Conservation (phyloP, 306 rosid genomes). For the Prunus davidiana region DNA sequence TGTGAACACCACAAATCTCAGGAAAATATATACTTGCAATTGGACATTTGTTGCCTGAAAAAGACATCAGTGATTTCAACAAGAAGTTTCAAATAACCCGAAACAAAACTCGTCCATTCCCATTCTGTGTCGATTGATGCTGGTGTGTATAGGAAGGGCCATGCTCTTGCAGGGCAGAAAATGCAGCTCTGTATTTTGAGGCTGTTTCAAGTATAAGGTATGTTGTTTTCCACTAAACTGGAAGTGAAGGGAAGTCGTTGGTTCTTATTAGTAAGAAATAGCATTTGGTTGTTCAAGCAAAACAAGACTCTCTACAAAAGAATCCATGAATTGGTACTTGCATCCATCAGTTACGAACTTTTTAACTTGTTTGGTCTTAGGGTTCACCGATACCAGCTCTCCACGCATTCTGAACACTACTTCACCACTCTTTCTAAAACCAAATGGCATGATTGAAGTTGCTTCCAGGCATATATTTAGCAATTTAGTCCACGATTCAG, state of each 20-base stretch:
- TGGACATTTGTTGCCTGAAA: conserved; percentile 60
- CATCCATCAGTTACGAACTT: neutral
- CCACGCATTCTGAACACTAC: no score
- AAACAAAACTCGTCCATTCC: conserved; percentile 59
- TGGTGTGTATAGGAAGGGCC: conserved; percentile 53
- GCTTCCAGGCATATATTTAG: no score
- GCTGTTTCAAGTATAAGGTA: conserved; percentile 80
- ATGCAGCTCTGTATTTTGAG: neutral
- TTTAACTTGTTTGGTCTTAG: neutral
- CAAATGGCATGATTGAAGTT: neutral
- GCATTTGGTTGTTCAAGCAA: neutral
- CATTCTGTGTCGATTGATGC: conserved; percentile 67
- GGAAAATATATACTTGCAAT: conserved; percentile 82
- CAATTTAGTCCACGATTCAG: neutral
- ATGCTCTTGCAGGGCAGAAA: conserved; percentile 27
- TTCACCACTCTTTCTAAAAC: neutral
- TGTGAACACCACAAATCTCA: conserved; percentile 83
- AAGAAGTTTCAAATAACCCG: conserved; percentile 70
- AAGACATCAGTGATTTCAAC: conserved; percentile 66
- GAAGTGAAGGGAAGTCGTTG: conserved; percentile 1
- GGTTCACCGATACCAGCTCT: neutral
- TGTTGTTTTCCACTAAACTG: conserved; percentile 66
- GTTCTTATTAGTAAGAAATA: neutral
- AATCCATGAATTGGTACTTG: neutral
- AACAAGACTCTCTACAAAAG: neutral